phyloP scores from a whole-genome alignment of 2,329 filamentous ascomycete species.

The Claviceps arundinis region DNA sequence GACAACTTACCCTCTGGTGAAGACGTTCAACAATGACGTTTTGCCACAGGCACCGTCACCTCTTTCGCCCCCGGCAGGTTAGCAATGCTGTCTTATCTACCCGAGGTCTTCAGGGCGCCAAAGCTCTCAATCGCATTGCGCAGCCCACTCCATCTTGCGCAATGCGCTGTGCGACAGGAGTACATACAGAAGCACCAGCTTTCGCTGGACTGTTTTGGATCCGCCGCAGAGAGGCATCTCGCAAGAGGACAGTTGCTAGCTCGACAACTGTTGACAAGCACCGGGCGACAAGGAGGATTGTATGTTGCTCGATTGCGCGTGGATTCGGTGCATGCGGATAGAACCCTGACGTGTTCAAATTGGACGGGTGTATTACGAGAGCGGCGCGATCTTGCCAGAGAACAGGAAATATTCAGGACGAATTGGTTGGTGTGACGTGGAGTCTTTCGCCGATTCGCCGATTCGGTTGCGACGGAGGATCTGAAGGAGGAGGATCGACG shows the following conservation, averaged over 20 bases:
- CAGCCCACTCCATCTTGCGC: not conserved
- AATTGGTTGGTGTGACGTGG: not conserved
- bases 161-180: not conserved
- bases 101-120: not conserved
- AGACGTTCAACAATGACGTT: slow-evolving; percentile 93
- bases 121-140: not conserved
- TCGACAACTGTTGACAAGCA: not conserved
- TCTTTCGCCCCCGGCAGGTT: slow-evolving; percentile 31
- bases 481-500: not conserved
- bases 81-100: not conserved
- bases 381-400: not conserved
- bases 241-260: not conserved
- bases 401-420: not conserved
- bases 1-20: slow-evolving; percentile 73
- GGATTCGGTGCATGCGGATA: not conserved
- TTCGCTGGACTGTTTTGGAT: slow-evolving; percentile 81
- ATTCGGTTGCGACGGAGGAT: not conserved
- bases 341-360: not conserved
- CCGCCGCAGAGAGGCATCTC: slow-evolving; percentile 43
- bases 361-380: not conserved
- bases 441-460: not conserved
- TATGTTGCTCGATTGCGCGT: not conserved
- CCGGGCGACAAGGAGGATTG: not conserved
- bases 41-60: slow-evolving; percentile 96
- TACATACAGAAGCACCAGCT: slow-evolving; percentile 76